Evolutionary conservation across 2,329 filamentous ascomycete species (phyloP).

Genomic region (Hymenoscyphus repandus): DNA sequence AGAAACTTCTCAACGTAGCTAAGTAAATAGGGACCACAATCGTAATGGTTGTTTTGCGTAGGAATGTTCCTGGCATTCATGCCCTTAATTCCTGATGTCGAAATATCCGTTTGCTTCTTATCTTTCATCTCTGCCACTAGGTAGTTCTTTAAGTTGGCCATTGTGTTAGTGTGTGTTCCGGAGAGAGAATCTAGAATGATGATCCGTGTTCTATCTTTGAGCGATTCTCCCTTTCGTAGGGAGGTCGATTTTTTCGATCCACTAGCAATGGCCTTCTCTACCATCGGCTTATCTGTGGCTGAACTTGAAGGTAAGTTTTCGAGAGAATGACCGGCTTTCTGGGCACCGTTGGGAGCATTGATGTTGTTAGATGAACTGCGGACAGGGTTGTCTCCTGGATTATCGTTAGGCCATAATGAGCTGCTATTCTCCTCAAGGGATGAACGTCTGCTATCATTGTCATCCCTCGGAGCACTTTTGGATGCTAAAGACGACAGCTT

Average conservation of each 20-base stretch:
- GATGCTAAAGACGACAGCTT: too few relatives aligned
- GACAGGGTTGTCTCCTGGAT: too few relatives aligned
- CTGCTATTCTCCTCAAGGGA: too few relatives aligned
- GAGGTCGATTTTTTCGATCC: slow-evolving; percentile 30
- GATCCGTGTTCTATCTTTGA: slow-evolving; percentile 55
- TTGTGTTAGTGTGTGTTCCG: slow-evolving; percentile 56
- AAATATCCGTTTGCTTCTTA: slow-evolving; percentile 41
- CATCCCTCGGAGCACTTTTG: too few relatives aligned
- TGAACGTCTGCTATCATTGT: too few relatives aligned
- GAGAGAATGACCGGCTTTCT: neutral
- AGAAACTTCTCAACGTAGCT: slow-evolving; percentile 83
- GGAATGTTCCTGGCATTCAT: slow-evolving; percentile 74
- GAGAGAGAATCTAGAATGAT: slow-evolving; percentile 85
- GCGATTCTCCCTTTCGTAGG: slow-evolving; percentile 22
- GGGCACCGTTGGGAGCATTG: too few relatives aligned
- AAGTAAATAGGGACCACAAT: slow-evolving; percentile 84
- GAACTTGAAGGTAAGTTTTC: too few relatives aligned
- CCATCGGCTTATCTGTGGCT: too few relatives aligned
- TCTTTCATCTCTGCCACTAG: slow-evolving; percentile 65
- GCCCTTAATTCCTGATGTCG: slow-evolving; percentile 34
- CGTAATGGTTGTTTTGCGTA: slow-evolving; percentile 74
- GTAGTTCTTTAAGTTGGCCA: slow-evolving; percentile 69
- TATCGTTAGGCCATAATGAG: too few relatives aligned
- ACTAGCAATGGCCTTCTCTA: too few relatives aligned
- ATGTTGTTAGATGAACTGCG: too few relatives aligned